These are phyloP conservation scores for Solanum corneliomulleri DNA, from an alignment of 257 asterid genomes.

Conservation along the genomic window DNA sequence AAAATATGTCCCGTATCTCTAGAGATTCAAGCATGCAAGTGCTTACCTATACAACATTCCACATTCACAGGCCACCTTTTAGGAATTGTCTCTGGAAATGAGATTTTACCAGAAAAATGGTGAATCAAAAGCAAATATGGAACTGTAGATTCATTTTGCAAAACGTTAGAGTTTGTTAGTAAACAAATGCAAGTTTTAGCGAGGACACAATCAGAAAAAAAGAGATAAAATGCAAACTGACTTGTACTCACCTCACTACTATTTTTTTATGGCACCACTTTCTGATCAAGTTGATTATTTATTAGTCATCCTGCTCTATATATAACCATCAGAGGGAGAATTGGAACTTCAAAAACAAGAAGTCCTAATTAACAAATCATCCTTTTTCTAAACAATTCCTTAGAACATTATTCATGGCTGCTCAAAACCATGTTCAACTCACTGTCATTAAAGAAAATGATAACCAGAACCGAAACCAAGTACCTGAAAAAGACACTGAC, in stretches of 20 bases:
- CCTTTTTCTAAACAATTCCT: background rate
- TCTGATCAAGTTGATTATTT: background rate
- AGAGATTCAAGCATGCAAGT: background rate
- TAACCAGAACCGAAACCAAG: conserved; percentile 1
- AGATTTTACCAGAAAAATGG: background rate
- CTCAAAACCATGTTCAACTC: conserved; percentile 26
- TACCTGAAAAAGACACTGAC: conserved; percentile 27
- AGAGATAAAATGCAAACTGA: background rate
- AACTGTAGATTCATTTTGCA: background rate
- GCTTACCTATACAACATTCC: conserved; percentile 21
- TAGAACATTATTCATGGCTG: conserved; percentile 24
- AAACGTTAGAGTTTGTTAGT: background rate
- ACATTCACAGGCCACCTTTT: background rate
- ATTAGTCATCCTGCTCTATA: conserved; percentile 16
- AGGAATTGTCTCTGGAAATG: background rate
- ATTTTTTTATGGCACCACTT: background rate
- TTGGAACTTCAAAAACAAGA: background rate
- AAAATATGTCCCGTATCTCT: background rate
- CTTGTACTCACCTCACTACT: conserved; percentile 21
- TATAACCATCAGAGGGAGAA: conserved; percentile 8
- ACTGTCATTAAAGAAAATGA: conserved; percentile 7
- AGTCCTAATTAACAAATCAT: background rate
- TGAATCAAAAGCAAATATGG: background rate
- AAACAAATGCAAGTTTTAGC: background rate
- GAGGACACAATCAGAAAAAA: background rate